Conservation (phyloP, 179 eudicot species). For the Silene noctiflora region DNA sequence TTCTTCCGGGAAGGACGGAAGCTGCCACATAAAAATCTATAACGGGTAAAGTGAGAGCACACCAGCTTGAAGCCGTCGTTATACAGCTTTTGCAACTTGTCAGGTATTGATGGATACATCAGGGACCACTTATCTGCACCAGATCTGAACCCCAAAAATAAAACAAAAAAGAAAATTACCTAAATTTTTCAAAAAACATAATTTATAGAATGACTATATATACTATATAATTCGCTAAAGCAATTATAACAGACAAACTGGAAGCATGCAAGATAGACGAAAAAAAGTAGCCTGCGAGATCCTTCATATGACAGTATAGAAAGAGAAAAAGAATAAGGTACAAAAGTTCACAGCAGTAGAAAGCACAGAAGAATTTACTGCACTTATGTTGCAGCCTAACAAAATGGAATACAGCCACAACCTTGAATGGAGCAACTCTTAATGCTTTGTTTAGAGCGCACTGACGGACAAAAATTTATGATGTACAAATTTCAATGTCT, state of each 20-base stretch:
- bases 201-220: neutral
- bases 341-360: neutral
- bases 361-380: neutral
- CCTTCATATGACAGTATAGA: neutral
- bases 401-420: neutral
- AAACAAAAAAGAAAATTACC: neutral
- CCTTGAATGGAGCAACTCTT: neutral
- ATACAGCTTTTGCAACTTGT: slow-evolving; percentile 71
- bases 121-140: slow-evolving; percentile 96
- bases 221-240: neutral
- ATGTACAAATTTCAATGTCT: neutral
- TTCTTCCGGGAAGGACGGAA: neutral
- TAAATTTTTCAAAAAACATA: neutral
- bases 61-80: slow-evolving; percentile 92
- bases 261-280: neutral
- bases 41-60: slow-evolving; percentile 3
- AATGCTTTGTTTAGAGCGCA: neutral
- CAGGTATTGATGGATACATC: slow-evolving; percentile 89
- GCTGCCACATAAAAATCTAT: neutral
- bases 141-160: slow-evolving; percentile 37
- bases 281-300: neutral
- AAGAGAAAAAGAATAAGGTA: neutral
- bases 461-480: neutral
- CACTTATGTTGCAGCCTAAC: neutral
- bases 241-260: neutral